Evolutionary conservation across 139 green algal genomes (phyloP).

Genomic region (Mesotaenium endlicherianum): DNA sequence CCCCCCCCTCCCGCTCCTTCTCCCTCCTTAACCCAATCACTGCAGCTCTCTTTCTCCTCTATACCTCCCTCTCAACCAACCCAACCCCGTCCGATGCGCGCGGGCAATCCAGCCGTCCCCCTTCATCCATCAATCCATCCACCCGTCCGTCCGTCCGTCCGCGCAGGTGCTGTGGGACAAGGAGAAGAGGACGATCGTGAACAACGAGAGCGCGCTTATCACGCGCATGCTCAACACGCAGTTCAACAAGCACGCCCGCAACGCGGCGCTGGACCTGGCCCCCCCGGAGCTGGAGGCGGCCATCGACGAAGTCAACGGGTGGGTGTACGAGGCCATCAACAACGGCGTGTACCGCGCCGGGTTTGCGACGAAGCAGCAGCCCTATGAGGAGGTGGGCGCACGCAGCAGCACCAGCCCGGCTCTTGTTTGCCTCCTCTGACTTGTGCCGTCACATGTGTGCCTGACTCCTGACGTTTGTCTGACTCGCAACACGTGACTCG

Average conservation of each 20-base stretch:
- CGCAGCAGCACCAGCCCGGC: too few species aligned
- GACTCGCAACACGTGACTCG: too few species aligned
- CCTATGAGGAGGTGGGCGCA: constrained; percentile 75
- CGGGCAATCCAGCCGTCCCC: too few species aligned
- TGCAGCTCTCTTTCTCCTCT: too few species aligned
- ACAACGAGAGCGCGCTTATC: constrained; percentile 94
- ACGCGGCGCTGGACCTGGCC: constrained; percentile 58
- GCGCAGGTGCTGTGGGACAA: constrained; percentile 49
- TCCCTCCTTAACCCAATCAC: too few species aligned
- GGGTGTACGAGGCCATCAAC: constrained; percentile 87
- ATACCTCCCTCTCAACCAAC: too few species aligned
- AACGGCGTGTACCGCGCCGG: constrained; percentile 95
- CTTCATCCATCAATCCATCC: too few species aligned
- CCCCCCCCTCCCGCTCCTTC: too few species aligned
- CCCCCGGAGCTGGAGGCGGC: constrained; percentile 25
- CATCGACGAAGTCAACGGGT: constrained; percentile 51
- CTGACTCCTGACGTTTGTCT: too few species aligned
- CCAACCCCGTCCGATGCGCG: too few species aligned
- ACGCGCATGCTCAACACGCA: constrained; percentile 79
- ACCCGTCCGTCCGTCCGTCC: not conserved
- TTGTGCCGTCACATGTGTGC: too few species aligned
- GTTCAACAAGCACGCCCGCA: constrained; percentile 81
- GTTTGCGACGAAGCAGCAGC: constrained; percentile 83
- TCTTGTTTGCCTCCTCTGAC: too few species aligned
- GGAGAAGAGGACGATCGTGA: constrained; percentile 84